These are phyloP conservation scores for Solanum stenotomum DNA, from an alignment of 257 asterid species.

Conservation along the genomic window DNA sequence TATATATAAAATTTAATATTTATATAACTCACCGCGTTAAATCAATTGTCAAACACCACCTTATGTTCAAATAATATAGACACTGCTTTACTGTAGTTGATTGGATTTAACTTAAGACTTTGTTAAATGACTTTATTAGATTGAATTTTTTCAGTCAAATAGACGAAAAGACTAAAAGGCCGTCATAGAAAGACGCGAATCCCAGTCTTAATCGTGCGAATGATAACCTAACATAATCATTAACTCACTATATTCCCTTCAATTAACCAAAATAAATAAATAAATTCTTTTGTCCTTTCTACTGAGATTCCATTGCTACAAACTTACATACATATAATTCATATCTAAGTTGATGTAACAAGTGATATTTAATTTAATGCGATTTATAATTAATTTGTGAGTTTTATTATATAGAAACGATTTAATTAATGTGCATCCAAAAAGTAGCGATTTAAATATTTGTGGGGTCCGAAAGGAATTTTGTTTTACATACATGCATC, in stretches of 20 bases:
- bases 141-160: neutral
- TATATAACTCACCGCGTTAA: too few relatives aligned
- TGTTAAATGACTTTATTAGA: neutral
- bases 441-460: neutral
- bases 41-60: neutral
- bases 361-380: too few relatives aligned
- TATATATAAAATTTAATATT: too few relatives aligned
- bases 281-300: neutral
- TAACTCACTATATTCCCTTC: neutral
- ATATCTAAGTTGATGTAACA: too few relatives aligned
- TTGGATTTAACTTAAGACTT: neutral
- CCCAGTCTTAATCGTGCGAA: constrained; percentile 8
- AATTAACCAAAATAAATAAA: neutral
- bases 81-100: neutral
- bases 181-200: constrained; percentile 25
- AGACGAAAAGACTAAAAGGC: neutral
- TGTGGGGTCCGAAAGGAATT: neutral
- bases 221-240: neutral
- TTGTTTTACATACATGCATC: neutral
- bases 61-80: neutral
- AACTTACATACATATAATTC: neutral
- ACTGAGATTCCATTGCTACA: neutral
- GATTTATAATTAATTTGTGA: neutral
- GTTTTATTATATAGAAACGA: neutral
- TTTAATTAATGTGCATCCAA: neutral